A percentile compares a stretch with the other conserved stretches of the same genome.
phyloP scores from a whole-genome alignment of 306 rosid species.

The Herpetospermum pedunculosum region DNA sequence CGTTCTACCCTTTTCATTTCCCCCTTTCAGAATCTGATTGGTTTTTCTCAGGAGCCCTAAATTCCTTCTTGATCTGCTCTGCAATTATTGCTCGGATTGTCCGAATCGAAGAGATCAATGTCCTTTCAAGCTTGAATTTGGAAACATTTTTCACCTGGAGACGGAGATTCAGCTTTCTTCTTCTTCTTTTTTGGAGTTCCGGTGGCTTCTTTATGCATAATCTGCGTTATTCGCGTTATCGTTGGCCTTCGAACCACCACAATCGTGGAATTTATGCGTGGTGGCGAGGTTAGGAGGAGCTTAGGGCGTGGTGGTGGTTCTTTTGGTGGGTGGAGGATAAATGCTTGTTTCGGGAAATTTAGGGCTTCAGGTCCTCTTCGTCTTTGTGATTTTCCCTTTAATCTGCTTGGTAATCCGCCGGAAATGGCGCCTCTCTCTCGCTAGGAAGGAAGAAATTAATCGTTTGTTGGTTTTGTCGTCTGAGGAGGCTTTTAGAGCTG shows the following conservation, averaged over 20 bases:
- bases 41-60: slow-evolving; percentile 3
- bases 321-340: slow-evolving; percentile 36
- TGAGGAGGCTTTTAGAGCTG: slow-evolving; percentile 68
- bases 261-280: slow-evolving; percentile 37
- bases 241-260: not conserved
- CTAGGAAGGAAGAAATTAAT: slow-evolving; percentile 65
- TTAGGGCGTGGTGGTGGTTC: slow-evolving; percentile 39
- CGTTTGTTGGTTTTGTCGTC: slow-evolving; percentile 61
- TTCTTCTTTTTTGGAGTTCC: slow-evolving; percentile 1
- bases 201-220: slow-evolving; percentile 4
- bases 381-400: slow-evolving; percentile 32
- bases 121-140: not conserved
- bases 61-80: slow-evolving; percentile 15
- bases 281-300: slow-evolving; percentile 28
- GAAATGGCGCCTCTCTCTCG: slow-evolving; percentile 55
- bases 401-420: slow-evolving; percentile 38
- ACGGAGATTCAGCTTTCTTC: not conserved
- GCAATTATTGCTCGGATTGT: slow-evolving; percentile 14
- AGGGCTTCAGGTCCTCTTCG: slow-evolving; percentile 67
- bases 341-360: slow-evolving; percentile 69
- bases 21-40: slow-evolving; percentile 11
- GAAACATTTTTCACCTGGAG: slow-evolving; percentile 9
- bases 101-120: slow-evolving; percentile 19
- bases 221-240: slow-evolving; percentile 8
- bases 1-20: not conserved